Evolutionary conservation across 78 protist species (phyloP).

Genomic region (Planoprotostelium fungivorum): DNA sequence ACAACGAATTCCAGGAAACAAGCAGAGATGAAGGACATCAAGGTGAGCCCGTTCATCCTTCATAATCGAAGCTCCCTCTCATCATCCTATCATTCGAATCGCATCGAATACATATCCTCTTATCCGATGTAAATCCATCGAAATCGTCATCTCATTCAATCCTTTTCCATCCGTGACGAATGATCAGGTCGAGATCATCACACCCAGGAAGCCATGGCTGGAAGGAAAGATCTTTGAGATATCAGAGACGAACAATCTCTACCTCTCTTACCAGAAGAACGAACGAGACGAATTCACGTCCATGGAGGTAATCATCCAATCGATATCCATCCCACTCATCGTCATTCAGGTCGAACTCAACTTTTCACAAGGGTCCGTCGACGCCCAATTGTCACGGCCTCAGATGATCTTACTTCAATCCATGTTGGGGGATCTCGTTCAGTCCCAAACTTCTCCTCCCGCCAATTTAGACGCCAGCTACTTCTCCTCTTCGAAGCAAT

Average conservation of each 20-base stretch:
- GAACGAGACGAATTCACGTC: not conserved
- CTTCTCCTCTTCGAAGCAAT: not conserved
- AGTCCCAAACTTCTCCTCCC: not conserved
- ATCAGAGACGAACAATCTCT: not conserved
- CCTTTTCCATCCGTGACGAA: too few species aligned
- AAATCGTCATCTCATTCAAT: not conserved
- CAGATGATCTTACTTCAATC: not conserved
- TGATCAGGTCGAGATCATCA: not conserved
- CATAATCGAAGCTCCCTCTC: too few species aligned
- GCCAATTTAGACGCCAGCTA: not conserved
- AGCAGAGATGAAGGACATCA: not conserved
- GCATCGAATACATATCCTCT: too few species aligned
- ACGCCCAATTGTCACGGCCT: not conserved
- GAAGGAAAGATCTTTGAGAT: not conserved
- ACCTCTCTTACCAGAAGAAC: not conserved
- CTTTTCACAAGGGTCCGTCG: not conserved
- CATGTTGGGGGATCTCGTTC: not conserved
- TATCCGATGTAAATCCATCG: too few species aligned
- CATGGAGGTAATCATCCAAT: not conserved
- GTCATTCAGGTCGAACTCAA: not conserved
- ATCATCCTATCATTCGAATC: too few species aligned
- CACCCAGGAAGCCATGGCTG: not conserved
- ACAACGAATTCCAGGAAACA: not conserved
- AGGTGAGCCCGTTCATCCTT: too few species aligned
- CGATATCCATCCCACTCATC: not conserved